Evolutionary conservation across 1,139 yeast species (phyloP), one percentile per base, ranked within the genome.

Genomic region (Pichia sp.): DNA sequence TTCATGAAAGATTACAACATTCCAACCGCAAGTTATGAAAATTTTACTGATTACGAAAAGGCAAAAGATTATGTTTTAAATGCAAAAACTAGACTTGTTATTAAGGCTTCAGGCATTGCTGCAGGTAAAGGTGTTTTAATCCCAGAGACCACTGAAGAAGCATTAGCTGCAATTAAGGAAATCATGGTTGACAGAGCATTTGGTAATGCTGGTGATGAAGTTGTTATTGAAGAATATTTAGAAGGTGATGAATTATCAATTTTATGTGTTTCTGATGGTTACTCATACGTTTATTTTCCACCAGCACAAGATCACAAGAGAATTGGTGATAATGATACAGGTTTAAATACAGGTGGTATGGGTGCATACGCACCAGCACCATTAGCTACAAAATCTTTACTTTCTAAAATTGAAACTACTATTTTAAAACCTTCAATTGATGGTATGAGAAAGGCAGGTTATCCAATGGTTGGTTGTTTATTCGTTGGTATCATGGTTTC

Each of bases 301-400:
- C 87, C 97, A 31, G 96, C 98, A 25, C 98, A 93, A 66, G 99
- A 93, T 61, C 98, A 93, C 66, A 93, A 93, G 69, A 81, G 98
- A 64, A 75, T 84, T 54, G 94, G 95, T 43, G 88, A 93, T 56
- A 91, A 89, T 47, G 99, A 93, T 62, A 69, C 78, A 38, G 99
- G 99, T 28, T 73, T 89, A 51, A 93, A 93, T 68, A 93, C 98
- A 39, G 99, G 99, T 52, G 99, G 99, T 50, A 93, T 93, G 99
- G 99, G 99, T 50, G 95, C 98, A 15, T 93, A 93, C 59, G 94
- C 97, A 5, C 99, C 98, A 36, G 95, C 97, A 8, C 98, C 98
- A 41, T 74, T 89, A 47, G 91, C 85, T 19, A 80, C 91, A 23
- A 79, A 85, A 5, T 72, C 73, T 28, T 63, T 91, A 27, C 66